phyloP scores from a whole-genome alignment of 441 rosid species.

The Croton laevigatus region DNA sequence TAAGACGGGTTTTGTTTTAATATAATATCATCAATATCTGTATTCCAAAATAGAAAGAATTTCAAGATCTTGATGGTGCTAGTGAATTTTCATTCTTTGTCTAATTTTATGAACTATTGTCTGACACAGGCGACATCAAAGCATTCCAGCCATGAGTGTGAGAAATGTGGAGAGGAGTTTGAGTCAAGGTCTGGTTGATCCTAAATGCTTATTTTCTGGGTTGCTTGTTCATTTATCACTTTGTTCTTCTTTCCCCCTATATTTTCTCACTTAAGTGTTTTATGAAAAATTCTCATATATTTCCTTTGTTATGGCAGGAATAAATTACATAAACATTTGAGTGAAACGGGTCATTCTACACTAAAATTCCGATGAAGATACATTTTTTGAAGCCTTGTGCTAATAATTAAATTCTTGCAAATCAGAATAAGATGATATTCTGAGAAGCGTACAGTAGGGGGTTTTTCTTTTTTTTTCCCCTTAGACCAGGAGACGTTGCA shows the following conservation, averaged over 20 bases:
- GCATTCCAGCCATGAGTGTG: constrained; percentile 57
- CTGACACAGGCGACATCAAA: constrained; percentile 53
- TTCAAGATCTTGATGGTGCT: constrained; percentile 8
- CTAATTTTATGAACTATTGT: constrained; percentile 19
- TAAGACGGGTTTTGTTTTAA: not conserved
- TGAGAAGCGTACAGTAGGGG: not conserved
- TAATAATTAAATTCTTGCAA: not conserved
- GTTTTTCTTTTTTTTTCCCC: not conserved
- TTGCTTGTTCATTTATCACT: not conserved
- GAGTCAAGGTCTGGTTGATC: constrained; percentile 59
- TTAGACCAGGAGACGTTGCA: too few relatives aligned
- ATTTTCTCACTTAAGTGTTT: not conserved
- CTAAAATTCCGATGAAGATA: constrained; percentile 48
- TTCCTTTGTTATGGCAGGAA: constrained; percentile 39
- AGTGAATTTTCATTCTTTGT: not conserved
- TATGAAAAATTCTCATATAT: constrained; percentile 6
- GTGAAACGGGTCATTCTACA: constrained; percentile 69
- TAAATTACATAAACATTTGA: constrained; percentile 76
- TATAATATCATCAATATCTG: not conserved
- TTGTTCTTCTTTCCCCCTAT: not conserved
- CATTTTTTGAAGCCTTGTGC: not conserved
- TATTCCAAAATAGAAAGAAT: not conserved
- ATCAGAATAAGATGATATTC: not conserved
- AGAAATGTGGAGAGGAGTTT: constrained; percentile 82
- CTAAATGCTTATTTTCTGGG: constrained; percentile 8